Base-by-base conservation (phyloP, 2,329 filamentous ascomycete genomes). In the Setomelanomma holmii region DNA sequence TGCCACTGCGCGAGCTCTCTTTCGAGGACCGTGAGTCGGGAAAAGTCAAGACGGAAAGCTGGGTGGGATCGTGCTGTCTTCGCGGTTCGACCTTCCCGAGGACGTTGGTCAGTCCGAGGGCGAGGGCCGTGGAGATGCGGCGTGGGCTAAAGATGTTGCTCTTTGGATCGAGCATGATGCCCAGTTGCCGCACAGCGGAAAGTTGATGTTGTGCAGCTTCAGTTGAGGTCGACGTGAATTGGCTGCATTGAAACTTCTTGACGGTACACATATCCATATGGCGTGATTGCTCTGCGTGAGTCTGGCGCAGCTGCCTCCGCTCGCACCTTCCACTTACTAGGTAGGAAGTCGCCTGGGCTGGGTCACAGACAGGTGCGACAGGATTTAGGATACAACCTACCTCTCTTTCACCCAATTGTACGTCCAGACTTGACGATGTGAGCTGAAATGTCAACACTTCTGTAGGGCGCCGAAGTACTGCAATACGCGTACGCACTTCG, bases 61-160 rank as follows among this genome's bases (percentile, higher is more conserved):
- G 21, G 4, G 22, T 8, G 6, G 4, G 20, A 16, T 24, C 14
- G 30, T 11, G 34, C 14, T 20, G n/a, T 34, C 39, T 51, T 34
- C 23, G 41, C 12, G 23, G 21, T 4, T 55, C 38, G 38, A 36
- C 23, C 45, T 49, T 51, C 17, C 52, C 55, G 21, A 49, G n/a
- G 40, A 43, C 33, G 24, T 44, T 40, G 16, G 45, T 53, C 30
- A 55, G 45, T 43, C 23, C 50, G 3, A 49, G 46, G 4, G 46
- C 43, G 10, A 51, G 23, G 10, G 50, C 46, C 14, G 42, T 20
- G 12, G 53, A 58, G 5, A 58, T 20, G 16, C 49, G 41, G 12
- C 41, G 48, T n/a, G 46, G 19, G 24, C 40, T 34, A 27, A 41
- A 48, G 20, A 52, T 40, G 44, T 36, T 55, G 39, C 35, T 23